Base-by-base conservation (phyloP, 192 early-diverging fungal species). In the Gryganskiella cystojenkinii region DNA sequence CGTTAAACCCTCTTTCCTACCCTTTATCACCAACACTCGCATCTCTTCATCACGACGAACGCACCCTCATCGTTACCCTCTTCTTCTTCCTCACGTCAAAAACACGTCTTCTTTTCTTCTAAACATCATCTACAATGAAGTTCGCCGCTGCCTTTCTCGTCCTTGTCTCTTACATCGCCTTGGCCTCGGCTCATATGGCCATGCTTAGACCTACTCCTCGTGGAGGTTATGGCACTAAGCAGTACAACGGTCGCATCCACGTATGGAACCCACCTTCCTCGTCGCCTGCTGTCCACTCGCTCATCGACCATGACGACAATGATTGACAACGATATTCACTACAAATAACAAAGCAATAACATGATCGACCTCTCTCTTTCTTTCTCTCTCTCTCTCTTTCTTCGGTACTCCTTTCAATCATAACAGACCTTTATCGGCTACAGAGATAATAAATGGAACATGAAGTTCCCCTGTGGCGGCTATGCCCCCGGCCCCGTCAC, bases 401-500 rank as follows among this genome's bases (percentile, higher is more conserved):
- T 19, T 59, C 42, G 2, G 8, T 45, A n/a, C 40, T 5, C n/a
- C 0, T 20, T 34, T 24, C 33, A 13, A 50, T 14, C 7, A 17
- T 15, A 47, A 25, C 47, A 78, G 74, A 37, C 74, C 47, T 78
- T 56, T 22, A 78, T 78, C 42, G 74, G 74, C 1, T 78, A 49
- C 61, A 78, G 69, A 42, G 74, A 78, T 25, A 69, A 24, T 27
- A 62, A 35, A 22, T 69, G 61, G 61, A 54, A 9, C 20, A 59
- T 52, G 37, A 60, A 61, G 25, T 78, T 69, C 67, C 81, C 81
- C 15, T 82, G 81, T 59, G 81, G 81, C 25, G 81, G 81, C 4
- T 82, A 73, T 44, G 55, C 66, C 30, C 74, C 74, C 31, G 81
- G 75, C 24, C 54, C 70, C 13, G 83, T 83, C 20, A 83, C 73